Evolutionary conservation across 1,139 yeast species (phyloP), one percentile per base, ranked within the genome.

Genomic region (Candida tunisiensis): DNA sequence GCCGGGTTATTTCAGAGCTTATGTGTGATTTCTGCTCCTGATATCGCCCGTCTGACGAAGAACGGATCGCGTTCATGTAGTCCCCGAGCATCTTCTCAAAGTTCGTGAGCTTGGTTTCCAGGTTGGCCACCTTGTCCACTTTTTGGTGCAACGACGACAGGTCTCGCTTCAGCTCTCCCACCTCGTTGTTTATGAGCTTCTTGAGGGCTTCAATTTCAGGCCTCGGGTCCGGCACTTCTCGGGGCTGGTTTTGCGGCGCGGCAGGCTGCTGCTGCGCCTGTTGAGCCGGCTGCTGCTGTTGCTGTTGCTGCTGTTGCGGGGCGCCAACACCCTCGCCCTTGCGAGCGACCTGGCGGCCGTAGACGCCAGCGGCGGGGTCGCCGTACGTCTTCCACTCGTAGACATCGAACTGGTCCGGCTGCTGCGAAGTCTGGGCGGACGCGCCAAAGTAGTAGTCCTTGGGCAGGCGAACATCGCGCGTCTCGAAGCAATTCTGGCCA

Each of bases 401-500:
- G 13, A 55, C 27, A 19, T 37, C 38, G 28, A 55, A 48, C 16
- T 41, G 38, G 28, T 55, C 61, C 2, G 51, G 45, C 5, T 41
- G 28, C 5, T 36, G 40, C 19, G 44, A 42, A 17, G 55, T 44
- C 18, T 45, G 32, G 8, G 59, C 60, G 7, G 55, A 41, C 10
- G 53, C 33, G 9, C 61, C 60, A 28, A 53, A 39, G 36, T 34
- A 48, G 26, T 40, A 40, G 15, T 42, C 45, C 17, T 33, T 30
- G 9, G 57, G 59, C 16, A 55, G 40, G 11, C 28, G 31, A 8
- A 55, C 40, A 20, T 49, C 39, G 29, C 43, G 44, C 8, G 51
- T 43, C 24, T 42, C 40, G 31, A 55, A 53, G 26, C 61, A 55
- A 23, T 42, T 40, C 29, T 49, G 55, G 24, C 49, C 55, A 30